Evolutionary conservation across 257 asterid genomes (phyloP).

Genomic region (Solanum medicagineum): DNA sequence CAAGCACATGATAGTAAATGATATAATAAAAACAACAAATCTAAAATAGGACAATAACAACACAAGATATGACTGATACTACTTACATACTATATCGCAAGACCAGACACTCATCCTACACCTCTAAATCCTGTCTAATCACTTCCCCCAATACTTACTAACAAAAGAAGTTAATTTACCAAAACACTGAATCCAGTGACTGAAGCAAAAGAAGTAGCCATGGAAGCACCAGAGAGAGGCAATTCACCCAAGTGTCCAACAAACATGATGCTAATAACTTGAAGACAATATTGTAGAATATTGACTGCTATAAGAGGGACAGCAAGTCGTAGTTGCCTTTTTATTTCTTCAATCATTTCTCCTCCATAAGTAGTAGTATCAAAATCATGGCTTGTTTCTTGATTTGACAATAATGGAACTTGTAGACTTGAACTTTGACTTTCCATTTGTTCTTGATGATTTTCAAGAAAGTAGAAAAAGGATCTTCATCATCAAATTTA

Average conservation of each 20-base stretch:
- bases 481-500: background rate
- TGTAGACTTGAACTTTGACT: background rate
- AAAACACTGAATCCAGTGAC: constrained; percentile 55
- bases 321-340: constrained; percentile 37
- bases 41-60: too few species aligned
- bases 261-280: constrained; percentile 51
- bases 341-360: constrained; percentile 30
- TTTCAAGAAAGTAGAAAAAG: background rate
- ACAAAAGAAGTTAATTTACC: constrained; percentile 15
- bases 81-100: too few species aligned
- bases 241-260: constrained; percentile 60
- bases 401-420: constrained; percentile 5
- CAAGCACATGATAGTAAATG: too few species aligned
- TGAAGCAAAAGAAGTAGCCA: constrained; percentile 61
- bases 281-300: constrained; percentile 39
- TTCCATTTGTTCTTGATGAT: constrained; percentile 6
- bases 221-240: constrained; percentile 51
- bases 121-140: too few species aligned
- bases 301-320: constrained; percentile 50
- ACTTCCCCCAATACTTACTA: too few species aligned
- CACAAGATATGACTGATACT: too few species aligned
- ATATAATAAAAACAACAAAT: too few species aligned
- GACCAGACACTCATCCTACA: too few species aligned
- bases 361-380: background rate
- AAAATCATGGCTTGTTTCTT: constrained; percentile 1